Evolutionary conservation across 768 basidiomycete genomes (phyloP), one percentile per base, ranked within the genome.

Genomic region (Termitomyces heimii): DNA sequence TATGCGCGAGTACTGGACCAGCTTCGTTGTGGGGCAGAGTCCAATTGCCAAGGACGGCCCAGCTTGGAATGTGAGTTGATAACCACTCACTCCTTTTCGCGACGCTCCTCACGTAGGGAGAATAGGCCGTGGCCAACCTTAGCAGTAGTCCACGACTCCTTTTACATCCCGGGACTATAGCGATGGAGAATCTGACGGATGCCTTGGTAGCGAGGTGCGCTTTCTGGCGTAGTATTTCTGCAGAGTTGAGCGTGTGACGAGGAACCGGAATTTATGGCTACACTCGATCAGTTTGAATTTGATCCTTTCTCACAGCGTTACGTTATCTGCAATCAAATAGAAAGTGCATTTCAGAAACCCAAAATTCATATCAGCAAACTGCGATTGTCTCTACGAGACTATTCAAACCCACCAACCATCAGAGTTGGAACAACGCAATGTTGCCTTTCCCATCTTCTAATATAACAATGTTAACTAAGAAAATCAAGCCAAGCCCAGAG

Each of bases 1-100:
- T 2, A 77, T 77, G 74, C 68, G 73, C 26, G 64, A 73, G 47
- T 75, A 65, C 50, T 78, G 69, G 68, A 74, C 73, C 0, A 74
- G 73, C 4, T 77, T 76, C 46, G 75, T 71, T 9, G 70, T 70
- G 0, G 62, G 60, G 8, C 68, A 70, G 2, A 58, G 58, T 18
- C 76, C 75, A 0, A 62, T 60, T 3, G 65, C 71, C 4, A 40
- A 50, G 9, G 59, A 50, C 46, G 49, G 22, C 29, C 14, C 59
- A 10, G 42, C 54, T 3, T 75, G 75, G 76, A 50, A 57, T 59
- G 75, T 74, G 48, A 46, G 68, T 10, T 42, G 28, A 43, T 16
- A 18, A n/a, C n/a, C n/a, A n/a, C n/a, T n/a, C n/a, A n/a, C 12
- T 51, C 4, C 32, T 26, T 13, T 18, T 26, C 22, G 14, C 29